Base-by-base conservation (phyloP, 768 basidiomycete genomes). In the Cyclocybe cylindracea region DNA sequence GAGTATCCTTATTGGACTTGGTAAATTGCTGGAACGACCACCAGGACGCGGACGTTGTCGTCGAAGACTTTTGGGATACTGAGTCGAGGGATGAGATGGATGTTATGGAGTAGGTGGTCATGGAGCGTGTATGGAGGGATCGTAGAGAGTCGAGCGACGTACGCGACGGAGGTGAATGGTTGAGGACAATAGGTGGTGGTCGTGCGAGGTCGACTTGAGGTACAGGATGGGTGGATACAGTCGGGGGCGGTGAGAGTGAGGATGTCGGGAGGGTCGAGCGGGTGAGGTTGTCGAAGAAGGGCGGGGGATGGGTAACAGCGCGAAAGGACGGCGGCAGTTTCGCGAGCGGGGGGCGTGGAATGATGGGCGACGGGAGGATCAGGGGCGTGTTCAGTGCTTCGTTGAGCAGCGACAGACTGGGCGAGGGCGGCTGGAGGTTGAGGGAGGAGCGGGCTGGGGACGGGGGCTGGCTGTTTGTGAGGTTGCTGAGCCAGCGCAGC, bases 211-310 rank as follows among this genome's bases (percentile, higher is more conserved):
- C 40, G 33, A 39, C 13, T 24, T 19, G 41, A 31, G 38, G 50
- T 33, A 24, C 39, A 41, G 47, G 50, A 44, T 32, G 50, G 47
- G 44, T 40, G 32, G 58, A 46, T 40, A 63, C 60, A 39, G 57
- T 37, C 24, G 69, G 54, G 1, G 72, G 60, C 10, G 75, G 76
- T 0, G 84, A 81, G 10, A 87, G 67, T 1, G 84, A 81, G 5
- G 84, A 72, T 6, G 81, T 85, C 19, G 88, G 86, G 19, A 87
- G 75, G 0, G 87, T 82, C 1, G 79, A 74, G 41, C 85, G 79
- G 3, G 83, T 77, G 47, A 86, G 73, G 56, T 63, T 74, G 59
- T 79, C 78, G 46, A 86, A 66, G 48, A 82, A 76, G 7, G 78
- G 77, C 7, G 84, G 84, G 0, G 78, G 72, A 31, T 75, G 73